Evolutionary conservation across 768 basidiomycete species (phyloP).

Genomic region (Suillus placidus): DNA sequence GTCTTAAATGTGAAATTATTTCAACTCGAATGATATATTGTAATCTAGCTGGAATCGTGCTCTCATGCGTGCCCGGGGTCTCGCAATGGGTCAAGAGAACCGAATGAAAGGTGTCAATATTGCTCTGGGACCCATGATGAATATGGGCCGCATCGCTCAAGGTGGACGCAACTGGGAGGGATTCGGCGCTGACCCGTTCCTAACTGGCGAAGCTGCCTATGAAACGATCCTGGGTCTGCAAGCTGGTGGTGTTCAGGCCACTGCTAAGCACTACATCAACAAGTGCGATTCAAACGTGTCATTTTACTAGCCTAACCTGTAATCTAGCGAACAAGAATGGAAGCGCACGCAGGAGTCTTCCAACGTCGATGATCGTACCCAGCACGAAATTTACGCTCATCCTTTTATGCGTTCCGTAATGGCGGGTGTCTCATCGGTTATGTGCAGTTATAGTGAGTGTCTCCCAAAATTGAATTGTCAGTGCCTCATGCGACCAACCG

Average conservation of each 20-base stretch:
- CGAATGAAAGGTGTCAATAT: slow-evolving; percentile 83
- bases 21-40: background rate
- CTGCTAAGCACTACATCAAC: slow-evolving; percentile 81
- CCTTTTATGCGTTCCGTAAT: slow-evolving; percentile 63
- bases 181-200: slow-evolving; percentile 90
- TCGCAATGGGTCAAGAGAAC: slow-evolving; percentile 83
- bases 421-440: slow-evolving; percentile 66
- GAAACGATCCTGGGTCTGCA: slow-evolving; percentile 88
- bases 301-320: background rate
- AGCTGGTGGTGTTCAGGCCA: slow-evolving; percentile 79
- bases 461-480: slow-evolving; percentile 2
- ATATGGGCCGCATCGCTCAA: slow-evolving; percentile 75
- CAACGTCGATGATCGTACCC: slow-evolving; percentile 43
- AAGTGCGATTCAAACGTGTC: slow-evolving; percentile 45
- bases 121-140: slow-evolving; percentile 83
- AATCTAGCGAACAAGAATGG: slow-evolving; percentile 39
- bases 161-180: slow-evolving; percentile 95
- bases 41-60: slow-evolving; percentile 67
- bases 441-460: slow-evolving; percentile 63
- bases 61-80: slow-evolving; percentile 75
- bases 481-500: slow-evolving; percentile 14
- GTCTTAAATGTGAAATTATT: slow-evolving; percentile 23
- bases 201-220: slow-evolving; percentile 73
- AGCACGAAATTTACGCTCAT: slow-evolving; percentile 61
- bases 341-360: slow-evolving; percentile 36